These are phyloP conservation scores for Boehmeria nivea DNA, from an alignment of 306 rosid genomes.

Conservation along the genomic window DNA sequence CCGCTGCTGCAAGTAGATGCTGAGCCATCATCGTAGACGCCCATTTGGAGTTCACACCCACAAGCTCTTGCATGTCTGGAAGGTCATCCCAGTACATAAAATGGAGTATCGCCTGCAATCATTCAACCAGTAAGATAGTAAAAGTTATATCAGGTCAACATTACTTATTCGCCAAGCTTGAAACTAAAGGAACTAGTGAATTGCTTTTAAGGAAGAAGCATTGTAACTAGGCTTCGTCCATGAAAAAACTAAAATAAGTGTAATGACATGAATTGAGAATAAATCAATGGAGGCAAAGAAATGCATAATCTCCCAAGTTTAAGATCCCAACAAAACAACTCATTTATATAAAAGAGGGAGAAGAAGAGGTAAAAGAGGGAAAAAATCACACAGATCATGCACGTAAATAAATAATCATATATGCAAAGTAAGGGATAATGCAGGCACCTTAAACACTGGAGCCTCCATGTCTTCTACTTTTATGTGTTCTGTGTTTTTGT, in stretches of 20 bases:
- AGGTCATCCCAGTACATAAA: constrained; percentile 58
- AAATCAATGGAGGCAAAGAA: too few relatives aligned
- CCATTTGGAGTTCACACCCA: constrained; percentile 42
- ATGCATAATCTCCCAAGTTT: too few relatives aligned
- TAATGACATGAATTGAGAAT: too few relatives aligned
- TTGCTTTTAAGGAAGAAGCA: not conserved
- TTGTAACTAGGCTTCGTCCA: not conserved
- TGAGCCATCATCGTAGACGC: constrained; percentile 56
- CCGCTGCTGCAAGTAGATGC: constrained; percentile 73
- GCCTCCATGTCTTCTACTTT: constrained; percentile 53
- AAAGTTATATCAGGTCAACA: not conserved
- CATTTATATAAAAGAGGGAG: not conserved
- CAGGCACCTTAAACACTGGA: constrained; percentile 52
- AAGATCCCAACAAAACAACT: too few relatives aligned
- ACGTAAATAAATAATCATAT: not conserved
- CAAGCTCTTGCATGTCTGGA: constrained; percentile 55
- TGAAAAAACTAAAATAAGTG: too few relatives aligned
- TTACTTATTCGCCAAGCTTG: not conserved
- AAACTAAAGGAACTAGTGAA: not conserved
- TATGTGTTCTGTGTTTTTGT: constrained; percentile 36
- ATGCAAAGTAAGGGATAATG: constrained; percentile 7
- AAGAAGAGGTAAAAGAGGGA: not conserved
- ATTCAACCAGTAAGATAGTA: constrained; percentile 6
- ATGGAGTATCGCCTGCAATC: constrained; percentile 63
- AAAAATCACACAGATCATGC: not conserved